Evolutionary conservation across 306 rosid genomes (phyloP).

Genomic region (Arachis stenosperma): DNA sequence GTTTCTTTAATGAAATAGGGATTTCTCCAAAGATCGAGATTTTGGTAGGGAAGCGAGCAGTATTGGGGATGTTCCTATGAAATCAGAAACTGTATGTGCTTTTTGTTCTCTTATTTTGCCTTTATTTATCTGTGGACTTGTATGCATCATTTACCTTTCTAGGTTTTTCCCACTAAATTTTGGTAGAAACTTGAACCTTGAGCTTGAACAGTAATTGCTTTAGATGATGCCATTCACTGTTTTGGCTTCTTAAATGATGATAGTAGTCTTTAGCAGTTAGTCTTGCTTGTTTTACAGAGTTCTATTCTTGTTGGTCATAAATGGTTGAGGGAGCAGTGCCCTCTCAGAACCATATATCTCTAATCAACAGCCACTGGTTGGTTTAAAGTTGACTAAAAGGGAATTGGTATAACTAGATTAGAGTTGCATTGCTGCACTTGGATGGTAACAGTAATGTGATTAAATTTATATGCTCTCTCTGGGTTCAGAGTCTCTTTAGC

Average conservation of each 20-base stretch:
- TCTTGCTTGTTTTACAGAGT: constrained; percentile 28
- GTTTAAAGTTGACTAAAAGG: constrained; percentile 20
- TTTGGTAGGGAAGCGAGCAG: constrained; percentile 83
- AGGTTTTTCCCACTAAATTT: constrained; percentile 42
- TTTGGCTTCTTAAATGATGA: constrained; percentile 11
- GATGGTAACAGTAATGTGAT: constrained; percentile 17
- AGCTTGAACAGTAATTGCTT: constrained; percentile 50
- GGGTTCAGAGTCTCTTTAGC: background rate
- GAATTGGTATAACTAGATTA: constrained; percentile 5
- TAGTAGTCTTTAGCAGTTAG: constrained; percentile 8
- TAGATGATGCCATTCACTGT: constrained; percentile 35
- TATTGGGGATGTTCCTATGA: constrained; percentile 70
- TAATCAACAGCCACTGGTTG: constrained; percentile 30
- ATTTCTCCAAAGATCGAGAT: constrained; percentile 72
- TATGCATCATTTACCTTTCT: constrained; percentile 34
- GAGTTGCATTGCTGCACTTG: background rate
- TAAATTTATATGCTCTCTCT: constrained; percentile 8
- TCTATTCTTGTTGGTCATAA: constrained; percentile 33
- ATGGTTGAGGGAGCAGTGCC: constrained; percentile 39
- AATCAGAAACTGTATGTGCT: constrained; percentile 77
- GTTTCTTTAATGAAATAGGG: constrained; percentile 52
- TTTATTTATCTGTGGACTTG: constrained; percentile 29
- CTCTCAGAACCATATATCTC: constrained; percentile 23
- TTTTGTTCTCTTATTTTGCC: constrained; percentile 49
- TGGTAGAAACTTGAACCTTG: constrained; percentile 51